Evolutionary conservation across 169 alveolate genomes (phyloP).

Genomic region (Plasmodium adleri): DNA sequence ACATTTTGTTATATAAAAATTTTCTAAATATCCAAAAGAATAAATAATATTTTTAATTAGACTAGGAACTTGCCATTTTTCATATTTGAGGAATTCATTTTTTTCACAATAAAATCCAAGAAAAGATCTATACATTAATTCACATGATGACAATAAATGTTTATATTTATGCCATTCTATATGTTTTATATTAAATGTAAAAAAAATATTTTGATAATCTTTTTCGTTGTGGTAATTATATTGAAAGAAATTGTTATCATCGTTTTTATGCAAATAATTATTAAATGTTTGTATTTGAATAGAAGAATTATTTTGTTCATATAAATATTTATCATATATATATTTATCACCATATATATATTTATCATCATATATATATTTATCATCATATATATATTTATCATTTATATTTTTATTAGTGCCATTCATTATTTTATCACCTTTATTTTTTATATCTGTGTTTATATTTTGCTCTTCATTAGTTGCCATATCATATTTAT

Average conservation of each 20-base stretch:
- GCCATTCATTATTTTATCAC: not conserved
- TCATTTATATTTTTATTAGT: not conserved
- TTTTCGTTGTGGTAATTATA: not conserved
- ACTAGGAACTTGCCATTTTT: conserved; percentile 77
- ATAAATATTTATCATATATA: no score
- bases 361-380: no score
- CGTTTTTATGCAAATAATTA: not conserved
- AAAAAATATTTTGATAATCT: not conserved
- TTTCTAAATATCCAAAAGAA: conserved; percentile 73
- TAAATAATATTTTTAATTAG: conserved; percentile 63
- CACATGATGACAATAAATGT: conserved; percentile 59
- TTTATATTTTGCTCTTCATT: not conserved
- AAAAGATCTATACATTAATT: conserved; percentile 73
- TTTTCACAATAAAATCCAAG: conserved; percentile 73
- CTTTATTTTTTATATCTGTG: not conserved
- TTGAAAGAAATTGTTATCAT: not conserved
- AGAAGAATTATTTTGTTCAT: not conserved
- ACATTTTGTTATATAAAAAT: conserved; percentile 65
- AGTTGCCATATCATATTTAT: conserved; percentile 11
- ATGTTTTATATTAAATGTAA: conserved; percentile 29
- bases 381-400: conserved; percentile 1
- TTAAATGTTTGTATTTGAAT: no score
- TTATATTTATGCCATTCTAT: conserved; percentile 65
- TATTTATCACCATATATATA: no score
- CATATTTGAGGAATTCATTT: conserved; percentile 41